Evolutionary conservation across 768 basidiomycete species (phyloP).

Genomic region (Megacollybia marginata): DNA sequence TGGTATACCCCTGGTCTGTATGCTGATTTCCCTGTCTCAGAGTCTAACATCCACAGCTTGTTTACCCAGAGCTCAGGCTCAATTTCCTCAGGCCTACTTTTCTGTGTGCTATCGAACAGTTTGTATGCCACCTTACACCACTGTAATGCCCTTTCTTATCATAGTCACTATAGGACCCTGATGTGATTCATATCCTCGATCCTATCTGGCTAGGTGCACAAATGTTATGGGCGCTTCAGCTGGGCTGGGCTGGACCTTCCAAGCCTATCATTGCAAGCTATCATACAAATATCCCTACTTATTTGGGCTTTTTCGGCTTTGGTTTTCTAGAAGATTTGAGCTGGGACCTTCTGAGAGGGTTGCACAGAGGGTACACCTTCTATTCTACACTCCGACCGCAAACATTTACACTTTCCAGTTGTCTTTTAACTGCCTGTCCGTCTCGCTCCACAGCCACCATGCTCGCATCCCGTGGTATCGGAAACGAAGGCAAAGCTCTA

Average conservation of each 20-base stretch:
- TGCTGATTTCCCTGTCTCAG: constrained; percentile 9
- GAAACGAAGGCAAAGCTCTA: not conserved
- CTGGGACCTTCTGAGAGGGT: not conserved
- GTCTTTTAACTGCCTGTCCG: not conserved
- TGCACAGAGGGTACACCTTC: not conserved
- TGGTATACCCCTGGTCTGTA: constrained; percentile 4
- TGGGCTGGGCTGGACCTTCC: constrained; percentile 14
- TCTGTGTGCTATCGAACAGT: not conserved
- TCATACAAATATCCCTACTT: constrained; percentile 12
- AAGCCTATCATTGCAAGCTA: constrained; percentile 5
- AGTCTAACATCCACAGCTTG: not conserved
- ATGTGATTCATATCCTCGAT: constrained; percentile 13
- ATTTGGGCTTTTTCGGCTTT: constrained; percentile 9
- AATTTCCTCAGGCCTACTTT: not conserved
- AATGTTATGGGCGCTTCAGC: constrained; percentile 28
- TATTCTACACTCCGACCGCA: not conserved
- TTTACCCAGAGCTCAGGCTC: not conserved
- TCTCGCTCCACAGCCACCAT: not conserved
- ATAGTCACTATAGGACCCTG: not conserved
- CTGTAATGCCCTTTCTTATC: not conserved
- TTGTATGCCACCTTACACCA: not conserved
- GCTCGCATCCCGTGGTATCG: not conserved
- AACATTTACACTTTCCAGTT: constrained; percentile 1
- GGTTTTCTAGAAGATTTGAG: constrained; percentile 1
- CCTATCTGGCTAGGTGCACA: constrained; percentile 41